phyloP scores from a whole-genome alignment of 2,329 filamentous ascomycete genomes.

The Sarocladiaceae sp. region DNA sequence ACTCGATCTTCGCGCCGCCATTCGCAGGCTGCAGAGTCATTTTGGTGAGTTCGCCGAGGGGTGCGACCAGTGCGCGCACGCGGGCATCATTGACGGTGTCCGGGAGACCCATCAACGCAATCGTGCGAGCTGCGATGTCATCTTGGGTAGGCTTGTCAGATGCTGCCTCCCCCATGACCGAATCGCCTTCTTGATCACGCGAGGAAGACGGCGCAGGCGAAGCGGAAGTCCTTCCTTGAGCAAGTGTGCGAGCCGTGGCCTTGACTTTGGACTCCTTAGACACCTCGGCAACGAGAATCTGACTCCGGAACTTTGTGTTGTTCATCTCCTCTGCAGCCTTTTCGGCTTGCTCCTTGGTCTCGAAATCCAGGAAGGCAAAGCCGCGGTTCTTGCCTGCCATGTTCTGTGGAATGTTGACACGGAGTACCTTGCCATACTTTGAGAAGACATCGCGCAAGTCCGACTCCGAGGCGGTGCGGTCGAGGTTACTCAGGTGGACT shows the following conservation, averaged over 20 bases:
- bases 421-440: slow-evolving; percentile 71
- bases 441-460: slow-evolving; percentile 69
- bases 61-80: slow-evolving; percentile 67
- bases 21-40: slow-evolving; percentile 77
- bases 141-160: slow-evolving; percentile 33
- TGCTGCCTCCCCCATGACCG: slow-evolving; percentile 29
- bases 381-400: slow-evolving; percentile 68
- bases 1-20: slow-evolving; percentile 83
- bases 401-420: slow-evolving; percentile 66
- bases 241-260: slow-evolving; percentile 42
- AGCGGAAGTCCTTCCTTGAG: slow-evolving; percentile 25
- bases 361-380: slow-evolving; percentile 75
- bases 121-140: slow-evolving; percentile 61
- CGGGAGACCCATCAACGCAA: slow-evolving; percentile 80
- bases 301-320: slow-evolving; percentile 63
- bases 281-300: slow-evolving; percentile 63
- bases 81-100: slow-evolving; percentile 91
- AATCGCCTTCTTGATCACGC: slow-evolving; percentile 30
- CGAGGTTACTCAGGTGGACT: slow-evolving; percentile 70
- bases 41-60: slow-evolving; percentile 67
- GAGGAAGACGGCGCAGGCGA: slow-evolving; percentile 29
- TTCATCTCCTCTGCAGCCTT: slow-evolving; percentile 65
- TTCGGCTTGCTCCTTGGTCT: slow-evolving; percentile 64
- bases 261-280: slow-evolving; percentile 54
- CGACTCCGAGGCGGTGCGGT: slow-evolving; percentile 56